phyloP scores from a whole-genome alignment of 306 rosid genomes.

The Datisca glomerata region DNA sequence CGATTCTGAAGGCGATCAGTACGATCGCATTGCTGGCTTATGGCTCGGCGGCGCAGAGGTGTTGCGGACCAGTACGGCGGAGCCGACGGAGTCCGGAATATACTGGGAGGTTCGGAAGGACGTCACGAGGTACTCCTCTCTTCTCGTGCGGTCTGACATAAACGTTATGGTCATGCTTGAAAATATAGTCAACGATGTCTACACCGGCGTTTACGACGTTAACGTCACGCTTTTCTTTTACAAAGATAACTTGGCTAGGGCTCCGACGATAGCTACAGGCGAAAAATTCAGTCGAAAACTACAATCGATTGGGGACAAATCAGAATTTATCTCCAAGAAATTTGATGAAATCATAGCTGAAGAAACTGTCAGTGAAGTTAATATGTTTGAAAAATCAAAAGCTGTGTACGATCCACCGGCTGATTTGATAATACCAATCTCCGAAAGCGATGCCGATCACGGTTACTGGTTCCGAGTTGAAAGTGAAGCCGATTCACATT shows the following conservation, averaged over 20 bases:
- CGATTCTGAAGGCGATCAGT: constrained; percentile 50
- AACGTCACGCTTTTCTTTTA: constrained; percentile 33
- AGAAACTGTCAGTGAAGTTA: not conserved
- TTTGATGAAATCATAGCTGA: constrained; percentile 2
- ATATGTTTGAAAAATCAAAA: not conserved
- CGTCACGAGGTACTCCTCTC: constrained; percentile 52
- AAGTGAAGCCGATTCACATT: constrained; percentile 18
- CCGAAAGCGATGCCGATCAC: constrained; percentile 27
- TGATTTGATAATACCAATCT: constrained; percentile 66
- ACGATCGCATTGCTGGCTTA: constrained; percentile 68
- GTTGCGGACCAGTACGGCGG: constrained; percentile 75
- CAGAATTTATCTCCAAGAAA: constrained; percentile 1
- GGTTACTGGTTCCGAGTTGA: constrained; percentile 75
- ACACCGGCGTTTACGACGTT: constrained; percentile 60
- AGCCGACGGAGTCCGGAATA: constrained; percentile 38
- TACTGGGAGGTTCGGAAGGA: constrained; percentile 74
- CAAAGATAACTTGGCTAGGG: constrained; percentile 10
- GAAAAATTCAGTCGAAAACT: constrained; percentile 5
- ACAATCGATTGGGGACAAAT: constrained; percentile 12
- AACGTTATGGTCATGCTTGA: constrained; percentile 72
- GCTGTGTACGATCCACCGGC: constrained; percentile 29
- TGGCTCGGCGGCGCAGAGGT: constrained; percentile 75
- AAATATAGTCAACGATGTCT: constrained; percentile 34
- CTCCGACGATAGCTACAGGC: constrained; percentile 5
- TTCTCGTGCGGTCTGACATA: constrained; percentile 23